Percentiles rank a stretch among this genome's conserved stretches.
phyloP scores from a whole-genome alignment of 2,329 filamentous ascomycete species.

The Elsinoe fawcettii region DNA sequence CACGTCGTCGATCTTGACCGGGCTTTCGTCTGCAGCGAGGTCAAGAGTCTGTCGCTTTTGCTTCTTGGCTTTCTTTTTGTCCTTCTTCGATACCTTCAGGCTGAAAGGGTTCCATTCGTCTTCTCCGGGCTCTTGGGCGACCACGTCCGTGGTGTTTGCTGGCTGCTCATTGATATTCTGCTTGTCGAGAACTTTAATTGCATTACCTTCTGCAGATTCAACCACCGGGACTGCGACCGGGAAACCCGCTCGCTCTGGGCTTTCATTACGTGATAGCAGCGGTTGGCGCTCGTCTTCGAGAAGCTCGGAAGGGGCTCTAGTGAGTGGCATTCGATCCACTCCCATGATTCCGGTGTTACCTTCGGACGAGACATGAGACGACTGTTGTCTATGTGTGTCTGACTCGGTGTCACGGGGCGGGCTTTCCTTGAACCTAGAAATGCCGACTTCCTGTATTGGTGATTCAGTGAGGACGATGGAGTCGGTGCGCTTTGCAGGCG shows the following conservation, averaged over 20 bases:
- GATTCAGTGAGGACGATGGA: neutral
- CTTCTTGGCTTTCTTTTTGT: slow-evolving; percentile 23
- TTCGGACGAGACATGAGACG: slow-evolving; percentile 12
- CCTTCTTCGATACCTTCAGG: slow-evolving; percentile 22
- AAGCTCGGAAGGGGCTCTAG: slow-evolving; percentile 4
- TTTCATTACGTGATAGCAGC: slow-evolving; percentile 1
- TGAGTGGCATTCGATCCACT: slow-evolving; percentile 7
- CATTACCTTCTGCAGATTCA: neutral
- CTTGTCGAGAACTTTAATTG: neutral
- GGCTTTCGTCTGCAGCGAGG: neutral
- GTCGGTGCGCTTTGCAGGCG: neutral
- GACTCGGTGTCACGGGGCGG: slow-evolving; percentile 8
- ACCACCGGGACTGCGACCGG: neutral
- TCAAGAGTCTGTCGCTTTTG: neutral
- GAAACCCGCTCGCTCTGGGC: neutral
- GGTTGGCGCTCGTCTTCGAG: slow-evolving; percentile 13
- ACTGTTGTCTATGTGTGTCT: slow-evolving; percentile 10
- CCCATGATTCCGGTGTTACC: slow-evolving; percentile 12
- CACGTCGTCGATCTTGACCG: neutral
- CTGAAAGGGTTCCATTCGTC: neutral
- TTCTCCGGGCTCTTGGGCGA: neutral
- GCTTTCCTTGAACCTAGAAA: slow-evolving; percentile 12
- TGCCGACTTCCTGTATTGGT: slow-evolving; percentile 7
- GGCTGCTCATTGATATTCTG: neutral
- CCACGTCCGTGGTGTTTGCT: neutral